Conservation (phyloP, 1,139 yeast species). For the Candida dubliniensis region DNA sequence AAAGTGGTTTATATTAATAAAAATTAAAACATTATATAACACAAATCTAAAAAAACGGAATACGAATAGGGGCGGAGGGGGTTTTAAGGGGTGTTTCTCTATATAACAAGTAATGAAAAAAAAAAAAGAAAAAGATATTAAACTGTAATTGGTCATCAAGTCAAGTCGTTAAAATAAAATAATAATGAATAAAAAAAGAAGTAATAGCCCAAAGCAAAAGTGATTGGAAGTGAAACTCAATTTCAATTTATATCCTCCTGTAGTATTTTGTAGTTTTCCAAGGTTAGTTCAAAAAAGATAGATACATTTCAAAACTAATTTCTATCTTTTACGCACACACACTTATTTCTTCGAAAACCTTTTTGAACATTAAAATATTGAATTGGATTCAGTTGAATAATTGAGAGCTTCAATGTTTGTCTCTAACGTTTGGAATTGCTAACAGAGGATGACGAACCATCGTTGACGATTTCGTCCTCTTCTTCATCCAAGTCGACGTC, state of each 20-base stretch:
- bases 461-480: constrained; percentile 21
- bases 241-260: too few relatives aligned
- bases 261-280: neutral
- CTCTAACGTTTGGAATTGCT: constrained; percentile 7
- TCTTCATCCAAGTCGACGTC: constrained; percentile 53
- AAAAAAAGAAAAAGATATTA: neutral
- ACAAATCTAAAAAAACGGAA: neutral
- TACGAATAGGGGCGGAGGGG: constrained; percentile 10
- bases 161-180: constrained; percentile 11
- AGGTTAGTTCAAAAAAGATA: constrained; percentile 8
- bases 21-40: neutral
- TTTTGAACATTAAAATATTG: neutral
- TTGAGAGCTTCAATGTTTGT: neutral
- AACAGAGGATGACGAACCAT: constrained; percentile 10
- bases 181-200: constrained; percentile 5
- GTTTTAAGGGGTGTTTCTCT: constrained; percentile 13
- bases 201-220: too few relatives aligned
- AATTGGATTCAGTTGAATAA: too few relatives aligned
- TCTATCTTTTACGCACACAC: constrained; percentile 12
- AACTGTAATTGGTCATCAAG: constrained; percentile 8
- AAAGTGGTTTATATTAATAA: constrained; percentile 4
- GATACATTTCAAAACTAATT: neutral
- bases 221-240: neutral
- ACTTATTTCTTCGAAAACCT: constrained; percentile 11
- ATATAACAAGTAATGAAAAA: constrained; percentile 8